Evolutionary conservation across 2,329 filamentous ascomycete genomes (phyloP).

Genomic region (Amylocarpus encephaloides): DNA sequence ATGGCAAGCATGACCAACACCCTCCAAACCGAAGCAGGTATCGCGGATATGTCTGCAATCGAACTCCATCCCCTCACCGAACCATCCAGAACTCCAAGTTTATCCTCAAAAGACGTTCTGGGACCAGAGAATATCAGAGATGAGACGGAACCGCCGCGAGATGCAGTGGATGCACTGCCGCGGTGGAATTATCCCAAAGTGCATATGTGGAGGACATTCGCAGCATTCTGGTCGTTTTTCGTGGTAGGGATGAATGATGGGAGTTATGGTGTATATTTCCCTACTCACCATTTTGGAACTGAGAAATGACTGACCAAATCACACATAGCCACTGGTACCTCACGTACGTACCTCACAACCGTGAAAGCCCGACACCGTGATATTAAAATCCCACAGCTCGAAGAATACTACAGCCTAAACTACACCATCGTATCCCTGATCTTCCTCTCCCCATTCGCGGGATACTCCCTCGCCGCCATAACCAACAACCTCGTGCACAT

Average conservation of each 20-base stretch:
- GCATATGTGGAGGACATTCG: slow-evolving; percentile 53
- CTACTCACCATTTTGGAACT: slow-evolving; percentile 9
- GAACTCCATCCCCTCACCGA: neutral
- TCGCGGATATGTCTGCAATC: neutral
- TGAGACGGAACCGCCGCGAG: slow-evolving; percentile 6
- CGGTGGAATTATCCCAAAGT: slow-evolving; percentile 57
- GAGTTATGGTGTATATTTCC: slow-evolving; percentile 49
- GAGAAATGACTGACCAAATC: neutral
- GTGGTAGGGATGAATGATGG: slow-evolving; percentile 66
- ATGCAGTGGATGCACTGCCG: slow-evolving; percentile 35
- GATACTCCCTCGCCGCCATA: slow-evolving; percentile 57
- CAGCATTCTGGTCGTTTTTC: slow-evolving; percentile 55
- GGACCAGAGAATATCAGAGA: slow-evolving; percentile 11
- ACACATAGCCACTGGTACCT: slow-evolving; percentile 40
- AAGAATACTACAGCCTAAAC: slow-evolving; percentile 54
- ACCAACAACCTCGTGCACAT: slow-evolving; percentile 58
- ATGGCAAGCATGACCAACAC: neutral
- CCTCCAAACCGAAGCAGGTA: neutral
- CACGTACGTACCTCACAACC: slow-evolving; percentile 28
- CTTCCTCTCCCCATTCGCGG: slow-evolving; percentile 60
- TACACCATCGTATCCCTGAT: slow-evolving; percentile 60
- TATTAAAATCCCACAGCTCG: slow-evolving; percentile 37
- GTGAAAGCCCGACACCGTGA: neutral
- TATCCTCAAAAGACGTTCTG: neutral
- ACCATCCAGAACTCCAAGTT: neutral